phyloP scores from a whole-genome alignment of 1,284 basidiomycete species.

The Moesziomyces antarcticus region DNA sequence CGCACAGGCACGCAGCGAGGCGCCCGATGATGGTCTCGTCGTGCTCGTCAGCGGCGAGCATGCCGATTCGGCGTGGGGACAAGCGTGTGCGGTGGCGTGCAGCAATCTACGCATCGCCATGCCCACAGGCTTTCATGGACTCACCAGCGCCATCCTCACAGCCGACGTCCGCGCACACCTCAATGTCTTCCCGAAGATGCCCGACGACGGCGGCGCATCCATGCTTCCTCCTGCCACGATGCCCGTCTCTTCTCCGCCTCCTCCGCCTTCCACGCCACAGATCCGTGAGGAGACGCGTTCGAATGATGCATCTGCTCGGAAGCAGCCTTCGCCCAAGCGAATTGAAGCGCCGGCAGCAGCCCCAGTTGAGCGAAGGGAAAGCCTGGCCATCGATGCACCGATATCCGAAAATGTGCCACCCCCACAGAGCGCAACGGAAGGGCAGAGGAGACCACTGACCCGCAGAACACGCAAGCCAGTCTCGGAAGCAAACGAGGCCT shows the following conservation, averaged over 20 bases:
- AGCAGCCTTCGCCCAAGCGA: background rate
- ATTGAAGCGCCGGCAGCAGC: background rate
- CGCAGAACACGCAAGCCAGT: constrained; percentile 37
- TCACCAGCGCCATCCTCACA: constrained; percentile 34
- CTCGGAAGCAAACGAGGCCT: background rate
- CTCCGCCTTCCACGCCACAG: background rate
- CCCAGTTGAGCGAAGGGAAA: background rate
- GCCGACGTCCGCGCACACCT: constrained; percentile 39
- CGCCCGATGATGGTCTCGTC: constrained; percentile 49
- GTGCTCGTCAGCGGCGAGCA: constrained; percentile 31
- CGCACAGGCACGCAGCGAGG: constrained; percentile 32
- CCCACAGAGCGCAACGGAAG: constrained; percentile 6
- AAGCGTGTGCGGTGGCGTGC: constrained; percentile 37
- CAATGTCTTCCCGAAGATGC: constrained; percentile 20
- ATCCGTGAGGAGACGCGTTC: background rate
- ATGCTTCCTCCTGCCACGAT: background rate
- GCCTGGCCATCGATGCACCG: background rate
- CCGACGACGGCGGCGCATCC: constrained; percentile 7
- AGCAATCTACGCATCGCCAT: constrained; percentile 43
- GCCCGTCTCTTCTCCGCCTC: background rate
- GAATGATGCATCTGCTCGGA: background rate
- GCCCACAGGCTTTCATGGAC: constrained; percentile 39
- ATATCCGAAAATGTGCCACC: background rate
- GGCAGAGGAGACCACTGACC: constrained; percentile 31
- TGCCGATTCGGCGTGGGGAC: constrained; percentile 24